These are phyloP conservation scores for Suhomyces kunorum DNA, from an alignment of 1,139 yeast genomes.

Conservation along the genomic window DNA sequence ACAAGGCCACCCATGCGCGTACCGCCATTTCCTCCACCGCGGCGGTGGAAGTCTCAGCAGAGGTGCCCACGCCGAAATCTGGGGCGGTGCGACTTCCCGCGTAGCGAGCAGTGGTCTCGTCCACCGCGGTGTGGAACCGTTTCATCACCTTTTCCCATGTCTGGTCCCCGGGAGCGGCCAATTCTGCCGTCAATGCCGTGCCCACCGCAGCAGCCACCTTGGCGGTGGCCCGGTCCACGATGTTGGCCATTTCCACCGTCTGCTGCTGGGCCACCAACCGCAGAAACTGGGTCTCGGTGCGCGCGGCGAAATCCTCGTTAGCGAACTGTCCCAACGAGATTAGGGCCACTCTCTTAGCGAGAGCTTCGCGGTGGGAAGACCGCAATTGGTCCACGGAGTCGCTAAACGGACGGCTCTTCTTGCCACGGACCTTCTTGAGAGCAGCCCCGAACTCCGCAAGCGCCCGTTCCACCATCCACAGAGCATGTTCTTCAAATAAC, in stretches of 20 bases:
- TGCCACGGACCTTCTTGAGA: constrained; percentile 12
- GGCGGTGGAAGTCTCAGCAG: constrained; percentile 39
- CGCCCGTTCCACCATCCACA: constrained; percentile 10
- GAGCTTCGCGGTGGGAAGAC: constrained; percentile 15
- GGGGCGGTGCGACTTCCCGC: constrained; percentile 23
- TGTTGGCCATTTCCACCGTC: constrained; percentile 44
- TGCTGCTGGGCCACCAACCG: constrained; percentile 41
- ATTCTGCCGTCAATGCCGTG: constrained; percentile 43
- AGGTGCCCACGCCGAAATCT: constrained; percentile 69
- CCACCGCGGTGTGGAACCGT: constrained; percentile 47
- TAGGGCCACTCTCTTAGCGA: constrained; percentile 18
- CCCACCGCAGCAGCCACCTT: constrained; percentile 41
- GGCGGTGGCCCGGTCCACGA: constrained; percentile 40
- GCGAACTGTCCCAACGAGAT: constrained; percentile 30
- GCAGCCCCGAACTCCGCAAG: constrained; percentile 8
- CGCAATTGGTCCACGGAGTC: constrained; percentile 5
- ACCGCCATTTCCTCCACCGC: constrained; percentile 48
- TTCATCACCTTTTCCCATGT: constrained; percentile 65
- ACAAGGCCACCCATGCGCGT: constrained; percentile 66
- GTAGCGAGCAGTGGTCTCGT: constrained; percentile 19
- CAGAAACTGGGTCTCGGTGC: constrained; percentile 24
- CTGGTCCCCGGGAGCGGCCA: constrained; percentile 42
- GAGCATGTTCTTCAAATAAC: constrained; percentile 39
- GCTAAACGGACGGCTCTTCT: constrained; percentile 9
- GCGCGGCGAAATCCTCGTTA: constrained; percentile 11